phyloP scores from a whole-genome alignment of 805 yeast species.

The Metschnikowia henanensis region DNA sequence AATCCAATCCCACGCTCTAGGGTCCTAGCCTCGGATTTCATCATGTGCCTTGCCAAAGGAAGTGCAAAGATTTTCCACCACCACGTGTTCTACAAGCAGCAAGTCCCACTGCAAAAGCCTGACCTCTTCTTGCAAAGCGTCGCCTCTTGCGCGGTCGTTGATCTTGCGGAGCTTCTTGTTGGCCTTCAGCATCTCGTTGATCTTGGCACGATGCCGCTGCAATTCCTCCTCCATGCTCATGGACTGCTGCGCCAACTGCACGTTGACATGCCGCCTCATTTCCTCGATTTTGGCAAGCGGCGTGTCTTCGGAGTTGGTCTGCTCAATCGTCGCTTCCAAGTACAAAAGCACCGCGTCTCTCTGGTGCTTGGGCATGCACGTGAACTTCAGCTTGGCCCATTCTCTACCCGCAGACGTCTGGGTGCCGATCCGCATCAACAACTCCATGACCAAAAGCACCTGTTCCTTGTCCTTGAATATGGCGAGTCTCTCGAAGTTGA shows the following conservation, averaged over 20 bases:
- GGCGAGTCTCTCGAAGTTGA: constrained; percentile 15
- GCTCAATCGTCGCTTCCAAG: constrained; percentile 13
- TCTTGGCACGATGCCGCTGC: constrained; percentile 6
- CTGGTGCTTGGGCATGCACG: constrained; percentile 11
- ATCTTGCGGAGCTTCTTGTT: constrained; percentile 11
- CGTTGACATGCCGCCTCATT: constrained; percentile 12
- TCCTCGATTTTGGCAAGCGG: constrained; percentile 15
- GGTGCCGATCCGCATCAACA: constrained; percentile 13
- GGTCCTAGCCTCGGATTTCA: background rate
- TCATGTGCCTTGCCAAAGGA: background rate
- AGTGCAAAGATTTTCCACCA: constrained; percentile 1
- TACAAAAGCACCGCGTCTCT: constrained; percentile 13
- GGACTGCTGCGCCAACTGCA: constrained; percentile 15
- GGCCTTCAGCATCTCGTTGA: constrained; percentile 9
- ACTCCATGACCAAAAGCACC: constrained; percentile 12
- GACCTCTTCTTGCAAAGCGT: constrained; percentile 6
- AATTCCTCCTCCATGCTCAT: constrained; percentile 13
- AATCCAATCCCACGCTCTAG: too few species aligned
- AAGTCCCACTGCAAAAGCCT: constrained; percentile 13
- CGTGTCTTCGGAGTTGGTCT: constrained; percentile 8
- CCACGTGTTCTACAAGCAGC: constrained; percentile 11
- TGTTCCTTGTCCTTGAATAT: constrained; percentile 12
- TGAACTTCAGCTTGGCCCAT: constrained; percentile 8
- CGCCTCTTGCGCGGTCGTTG: constrained; percentile 8
- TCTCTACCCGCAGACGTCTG: constrained; percentile 11